Evolutionary conservation across 1,284 basidiomycete genomes (phyloP).

Genomic region (Ustilago trichophora): DNA sequence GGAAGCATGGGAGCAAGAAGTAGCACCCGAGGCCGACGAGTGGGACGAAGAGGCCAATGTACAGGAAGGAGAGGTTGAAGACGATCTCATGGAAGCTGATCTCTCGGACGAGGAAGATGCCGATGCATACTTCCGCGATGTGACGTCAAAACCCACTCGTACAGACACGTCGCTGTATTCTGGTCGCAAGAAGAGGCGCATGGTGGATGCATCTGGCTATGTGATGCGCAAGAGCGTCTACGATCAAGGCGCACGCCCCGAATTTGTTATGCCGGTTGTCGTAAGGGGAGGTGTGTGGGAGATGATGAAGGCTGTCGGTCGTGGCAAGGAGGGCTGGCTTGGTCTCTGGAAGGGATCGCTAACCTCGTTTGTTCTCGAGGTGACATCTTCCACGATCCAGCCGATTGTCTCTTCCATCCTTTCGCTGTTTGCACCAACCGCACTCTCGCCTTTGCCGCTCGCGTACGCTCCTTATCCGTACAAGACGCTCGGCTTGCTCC

Average conservation of each 20-base stretch:
- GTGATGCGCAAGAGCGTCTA: conserved; percentile 56
- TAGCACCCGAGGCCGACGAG: conserved; percentile 40
- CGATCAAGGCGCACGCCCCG: conserved; percentile 73
- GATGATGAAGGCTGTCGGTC: conserved; percentile 88
- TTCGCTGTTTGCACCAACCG: conserved; percentile 68
- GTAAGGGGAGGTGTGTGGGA: conserved; percentile 87
- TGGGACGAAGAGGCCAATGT: conserved; percentile 44
- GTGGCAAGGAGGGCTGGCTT: conserved; percentile 71
- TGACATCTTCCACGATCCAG: conserved; percentile 53
- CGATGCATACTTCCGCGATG: conserved; percentile 71
- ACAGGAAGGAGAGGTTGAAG: conserved; percentile 32
- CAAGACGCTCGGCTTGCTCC: conserved; percentile 79
- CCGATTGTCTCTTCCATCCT: conserved; percentile 57
- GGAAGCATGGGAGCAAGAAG: conserved; percentile 40
- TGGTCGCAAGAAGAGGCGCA: conserved; percentile 45
- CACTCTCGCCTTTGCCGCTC: conserved; percentile 73
- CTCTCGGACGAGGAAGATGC: conserved; percentile 69
- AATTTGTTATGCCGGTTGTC: conserved; percentile 86
- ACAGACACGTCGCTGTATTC: conserved; percentile 29
- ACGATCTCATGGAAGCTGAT: conserved; percentile 41
- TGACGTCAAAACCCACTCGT: conserved; percentile 40
- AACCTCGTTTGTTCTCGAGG: conserved; percentile 74
- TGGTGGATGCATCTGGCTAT: conserved; percentile 70
- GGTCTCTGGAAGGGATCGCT: conserved; percentile 73
- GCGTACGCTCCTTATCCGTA: conserved; percentile 70